Conservation (phyloP, 192 early-diverging fungal genomes). For the Coemansia sp. region DNA sequence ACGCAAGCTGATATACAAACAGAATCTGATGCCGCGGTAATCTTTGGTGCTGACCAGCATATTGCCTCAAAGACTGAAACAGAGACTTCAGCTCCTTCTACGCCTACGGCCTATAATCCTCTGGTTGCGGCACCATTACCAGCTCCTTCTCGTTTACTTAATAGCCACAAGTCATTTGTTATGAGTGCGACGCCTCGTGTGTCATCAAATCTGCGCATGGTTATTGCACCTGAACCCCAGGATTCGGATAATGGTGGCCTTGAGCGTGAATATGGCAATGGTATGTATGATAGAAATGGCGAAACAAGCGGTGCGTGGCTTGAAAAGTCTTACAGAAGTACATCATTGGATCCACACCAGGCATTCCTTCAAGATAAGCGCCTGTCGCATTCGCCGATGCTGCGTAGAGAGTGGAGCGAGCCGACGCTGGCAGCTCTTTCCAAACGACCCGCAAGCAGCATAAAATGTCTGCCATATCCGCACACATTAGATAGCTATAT, state of each 20-base stretch:
- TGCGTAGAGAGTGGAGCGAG: constrained; percentile 35
- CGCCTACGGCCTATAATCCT: not conserved
- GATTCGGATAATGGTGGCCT: not conserved
- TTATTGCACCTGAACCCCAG: constrained; percentile 8
- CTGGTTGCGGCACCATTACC: not conserved
- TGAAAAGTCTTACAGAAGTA: not conserved
- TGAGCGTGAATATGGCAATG: not conserved
- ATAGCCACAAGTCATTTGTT: constrained; percentile 18
- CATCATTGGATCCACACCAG: not conserved
- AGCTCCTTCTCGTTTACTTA: not conserved
- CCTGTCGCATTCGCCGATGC: not conserved
- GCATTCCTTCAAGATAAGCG: not conserved
- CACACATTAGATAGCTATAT: constrained; percentile 41
- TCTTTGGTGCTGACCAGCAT: not conserved
- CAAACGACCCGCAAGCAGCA: constrained; percentile 16
- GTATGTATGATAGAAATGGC: not conserved
- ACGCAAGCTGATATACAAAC: not conserved
- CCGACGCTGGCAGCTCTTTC: constrained; percentile 19
- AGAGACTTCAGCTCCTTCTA: not conserved
- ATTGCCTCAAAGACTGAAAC: not conserved
- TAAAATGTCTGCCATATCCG: constrained; percentile 31
- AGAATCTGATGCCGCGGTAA: not conserved
- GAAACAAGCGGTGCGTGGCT: not conserved
- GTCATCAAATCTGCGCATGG: constrained; percentile 37
- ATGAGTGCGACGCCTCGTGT: constrained; percentile 38